Base-by-base conservation (phyloP, 345 rosid species). In the Eucalyptus viminalis region DNA sequence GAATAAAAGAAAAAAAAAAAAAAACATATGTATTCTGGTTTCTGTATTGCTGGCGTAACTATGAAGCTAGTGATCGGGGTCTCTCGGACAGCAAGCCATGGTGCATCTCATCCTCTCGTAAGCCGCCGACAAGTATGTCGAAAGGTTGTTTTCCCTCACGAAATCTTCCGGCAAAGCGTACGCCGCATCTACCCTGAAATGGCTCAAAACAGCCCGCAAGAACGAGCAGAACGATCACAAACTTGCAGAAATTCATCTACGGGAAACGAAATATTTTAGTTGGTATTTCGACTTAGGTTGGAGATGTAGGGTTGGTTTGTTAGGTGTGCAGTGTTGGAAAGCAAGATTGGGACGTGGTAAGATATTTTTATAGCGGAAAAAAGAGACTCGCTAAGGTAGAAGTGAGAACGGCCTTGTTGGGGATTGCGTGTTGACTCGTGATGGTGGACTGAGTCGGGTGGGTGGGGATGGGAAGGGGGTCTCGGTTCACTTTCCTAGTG, bases 101-200 rank as follows among this genome's bases (percentile, higher is more conserved):
- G 40, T 58, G 88, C 1, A 53, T 27, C 40, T 90, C 14, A 90
- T 90, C 51, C 67, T 91, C 86, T 86, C 88, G 47, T 86, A 90
- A 40, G 90, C 91, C 5, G 91, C 86, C 2, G 90, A 87, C 31
- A 29, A 45, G 19, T 81, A 40, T 22, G 14, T 44, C 16, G 34
- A 6, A n/a, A 87, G 88, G 87, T 56, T 49, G 53, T 21, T 19
- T 54, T 56, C 69, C 29, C 56, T 17, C 25, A 29, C 91, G 40
- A 91, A 92, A 83, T 92, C 95, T 54, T 91, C 93, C 15, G 89
- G 86, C 53, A 93, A 67, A 53, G 89, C 92, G 90, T 3, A 53
- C 58, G 58, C 58, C 58, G 58, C 58, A 53, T 53, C 58, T 53
- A 19, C 25, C 58, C 58, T 8, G 58, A 53, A 53, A 53, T 53